These are phyloP conservation scores for Petunia secreta DNA, from an alignment of 257 asterid species.

Conservation along the genomic window DNA sequence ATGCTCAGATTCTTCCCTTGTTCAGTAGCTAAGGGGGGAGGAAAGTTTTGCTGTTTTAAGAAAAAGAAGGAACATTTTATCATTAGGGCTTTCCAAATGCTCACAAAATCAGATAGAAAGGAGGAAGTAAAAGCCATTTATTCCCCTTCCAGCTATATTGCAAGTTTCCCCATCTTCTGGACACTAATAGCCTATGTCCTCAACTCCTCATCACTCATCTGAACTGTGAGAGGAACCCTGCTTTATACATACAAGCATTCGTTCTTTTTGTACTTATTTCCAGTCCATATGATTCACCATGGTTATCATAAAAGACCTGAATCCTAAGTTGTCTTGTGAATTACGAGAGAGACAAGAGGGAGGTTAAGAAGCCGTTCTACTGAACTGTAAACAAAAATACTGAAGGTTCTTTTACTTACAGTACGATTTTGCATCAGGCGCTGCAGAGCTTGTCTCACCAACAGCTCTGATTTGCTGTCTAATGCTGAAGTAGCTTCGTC, in stretches of 20 bases:
- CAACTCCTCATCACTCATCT: slow-evolving; percentile 8
- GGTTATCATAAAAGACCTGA: not conserved
- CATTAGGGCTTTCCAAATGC: too few species aligned
- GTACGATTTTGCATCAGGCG: slow-evolving; percentile 79
- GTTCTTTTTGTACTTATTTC: not conserved
- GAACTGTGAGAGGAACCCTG: not conserved
- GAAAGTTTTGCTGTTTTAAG: too few species aligned
- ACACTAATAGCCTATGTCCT: not conserved
- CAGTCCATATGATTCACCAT: not conserved
- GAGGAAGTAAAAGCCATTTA: not conserved
- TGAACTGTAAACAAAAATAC: not conserved
- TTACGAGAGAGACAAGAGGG: not conserved
- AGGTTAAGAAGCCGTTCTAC: not conserved
- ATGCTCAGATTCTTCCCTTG: not conserved
- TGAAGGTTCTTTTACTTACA: slow-evolving; percentile 46
- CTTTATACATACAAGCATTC: not conserved
- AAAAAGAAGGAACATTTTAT: too few species aligned
- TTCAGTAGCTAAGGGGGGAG: too few species aligned
- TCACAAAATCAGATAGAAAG: too few species aligned
- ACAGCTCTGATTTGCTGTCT: slow-evolving; percentile 80
- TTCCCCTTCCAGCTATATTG: not conserved
- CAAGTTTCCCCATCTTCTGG: not conserved
- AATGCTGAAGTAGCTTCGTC: slow-evolving; percentile 98
- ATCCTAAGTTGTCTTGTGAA: not conserved
- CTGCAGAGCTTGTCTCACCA: slow-evolving; percentile 88